Evolutionary conservation across 83 land plant species (phyloP).

Genomic region (Picea abies): DNA sequence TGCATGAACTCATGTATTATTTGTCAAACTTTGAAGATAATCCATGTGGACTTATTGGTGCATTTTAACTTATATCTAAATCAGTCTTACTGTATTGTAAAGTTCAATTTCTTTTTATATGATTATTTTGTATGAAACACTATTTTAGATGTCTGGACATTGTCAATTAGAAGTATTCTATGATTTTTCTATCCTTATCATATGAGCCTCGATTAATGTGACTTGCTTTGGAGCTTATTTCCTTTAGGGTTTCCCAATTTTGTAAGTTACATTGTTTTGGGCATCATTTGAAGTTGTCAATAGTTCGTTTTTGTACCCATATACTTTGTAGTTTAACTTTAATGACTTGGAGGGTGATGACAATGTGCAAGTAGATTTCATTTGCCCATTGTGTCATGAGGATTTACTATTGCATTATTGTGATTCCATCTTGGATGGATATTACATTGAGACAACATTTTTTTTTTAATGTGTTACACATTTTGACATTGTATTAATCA

Average conservation of each 20-base stretch:
- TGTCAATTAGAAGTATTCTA: not conserved
- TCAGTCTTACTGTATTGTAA: too few species aligned
- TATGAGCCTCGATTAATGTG: too few species aligned
- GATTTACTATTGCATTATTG: conserved; percentile 71
- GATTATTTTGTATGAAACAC: not conserved
- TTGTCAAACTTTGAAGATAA: too few species aligned
- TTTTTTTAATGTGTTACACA: not conserved
- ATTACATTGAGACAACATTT: conserved; percentile 57
- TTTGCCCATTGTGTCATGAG: conserved; percentile 80
- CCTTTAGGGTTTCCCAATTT: not conserved
- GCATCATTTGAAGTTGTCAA: too few species aligned
- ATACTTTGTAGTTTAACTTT: conserved; percentile 52
- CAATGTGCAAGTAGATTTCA: conserved; percentile 56
- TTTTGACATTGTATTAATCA: not conserved
- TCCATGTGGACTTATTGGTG: too few species aligned
- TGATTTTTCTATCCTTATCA: not conserved
- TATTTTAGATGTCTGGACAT: not conserved
- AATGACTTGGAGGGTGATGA: conserved; percentile 78
- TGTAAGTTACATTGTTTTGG: not conserved
- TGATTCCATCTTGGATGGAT: conserved; percentile 87
- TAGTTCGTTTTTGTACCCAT: conserved; percentile 2
- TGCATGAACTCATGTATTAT: too few species aligned
- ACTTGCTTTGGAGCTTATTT: not conserved
- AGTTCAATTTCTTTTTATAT: too few species aligned
- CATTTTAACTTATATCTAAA: too few species aligned